Evolutionary conservation across 805 yeast genomes (phyloP).

Genomic region (Ogataea methanolica): DNA sequence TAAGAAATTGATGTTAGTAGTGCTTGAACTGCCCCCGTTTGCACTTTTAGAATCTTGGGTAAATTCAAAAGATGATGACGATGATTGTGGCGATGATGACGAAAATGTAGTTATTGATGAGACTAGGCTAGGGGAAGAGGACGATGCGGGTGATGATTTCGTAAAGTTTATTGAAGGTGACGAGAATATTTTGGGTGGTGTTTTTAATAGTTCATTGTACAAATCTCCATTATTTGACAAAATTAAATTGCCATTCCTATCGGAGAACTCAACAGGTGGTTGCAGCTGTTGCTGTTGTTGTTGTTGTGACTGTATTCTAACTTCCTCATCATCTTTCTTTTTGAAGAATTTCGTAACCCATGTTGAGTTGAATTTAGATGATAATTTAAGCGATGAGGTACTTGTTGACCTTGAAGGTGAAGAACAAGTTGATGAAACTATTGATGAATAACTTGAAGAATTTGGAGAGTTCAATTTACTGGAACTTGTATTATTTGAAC

Average conservation of each 20-base stretch:
- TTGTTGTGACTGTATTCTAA: background rate
- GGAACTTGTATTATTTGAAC: conserved; percentile 5
- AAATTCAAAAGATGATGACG: conserved; percentile 21
- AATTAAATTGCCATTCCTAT: background rate
- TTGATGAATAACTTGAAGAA: background rate
- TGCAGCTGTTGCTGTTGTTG: background rate
- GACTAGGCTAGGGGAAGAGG: conserved; percentile 27
- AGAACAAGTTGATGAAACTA: conserved; percentile 6
- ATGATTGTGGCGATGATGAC: conserved; percentile 30
- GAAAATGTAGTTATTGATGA: conserved; percentile 21
- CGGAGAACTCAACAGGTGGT: background rate
- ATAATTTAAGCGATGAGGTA: conserved; percentile 2
- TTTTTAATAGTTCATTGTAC: conserved; percentile 4
- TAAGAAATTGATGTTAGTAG: conserved; percentile 9
- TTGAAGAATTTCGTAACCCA: conserved; percentile 27
- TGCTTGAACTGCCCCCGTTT: background rate
- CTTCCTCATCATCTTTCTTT: conserved; percentile 11
- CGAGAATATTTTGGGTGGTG: conserved; percentile 13
- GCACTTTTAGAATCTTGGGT: conserved; percentile 9
- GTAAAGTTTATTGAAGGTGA: conserved; percentile 22
- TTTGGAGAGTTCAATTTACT: background rate
- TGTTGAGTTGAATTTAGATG: conserved; percentile 12
- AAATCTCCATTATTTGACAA: background rate
- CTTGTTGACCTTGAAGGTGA: conserved; percentile 3
- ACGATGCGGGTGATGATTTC: conserved; percentile 16